Conservation (phyloP, 2,329 filamentous ascomycete species). For the Verticillium dahliae region DNA sequence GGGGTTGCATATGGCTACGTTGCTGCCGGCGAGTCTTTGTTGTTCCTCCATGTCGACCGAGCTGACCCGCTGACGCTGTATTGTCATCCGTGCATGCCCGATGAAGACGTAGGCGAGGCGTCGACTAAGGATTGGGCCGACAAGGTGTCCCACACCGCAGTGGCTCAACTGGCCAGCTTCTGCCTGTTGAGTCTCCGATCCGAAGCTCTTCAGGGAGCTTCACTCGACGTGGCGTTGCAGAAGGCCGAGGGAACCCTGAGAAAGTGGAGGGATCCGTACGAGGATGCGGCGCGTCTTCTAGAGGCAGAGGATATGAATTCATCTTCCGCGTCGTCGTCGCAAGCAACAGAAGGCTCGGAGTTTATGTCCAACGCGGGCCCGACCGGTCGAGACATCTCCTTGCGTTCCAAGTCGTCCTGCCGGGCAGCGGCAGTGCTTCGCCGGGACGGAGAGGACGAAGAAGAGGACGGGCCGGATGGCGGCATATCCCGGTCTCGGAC, state of each 20-base stretch:
- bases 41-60: no score
- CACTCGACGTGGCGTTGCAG: neutral
- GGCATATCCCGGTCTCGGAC: neutral
- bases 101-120: no score
- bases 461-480: constrained; percentile 5
- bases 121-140: no score
- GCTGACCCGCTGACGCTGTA: no score
- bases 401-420: constrained; percentile 6
- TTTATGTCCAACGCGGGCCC: constrained; percentile 1
- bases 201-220: no score
- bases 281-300: constrained; percentile 5
- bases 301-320: neutral
- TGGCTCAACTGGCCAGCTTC: no score
- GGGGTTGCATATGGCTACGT: no score
- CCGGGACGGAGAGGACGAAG: constrained; percentile 1
- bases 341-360: constrained; percentile 2
- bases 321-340: constrained; percentile 3
- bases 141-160: no score
- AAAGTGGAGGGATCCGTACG: constrained; percentile 13
- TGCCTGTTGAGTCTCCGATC: no score
- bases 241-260: constrained; percentile 5
- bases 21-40: no score
- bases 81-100: no score
- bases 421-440: neutral
- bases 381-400: neutral